Evolutionary conservation across 1,139 yeast genomes (phyloP).

Genomic region (Yamadazyma sp.): DNA sequence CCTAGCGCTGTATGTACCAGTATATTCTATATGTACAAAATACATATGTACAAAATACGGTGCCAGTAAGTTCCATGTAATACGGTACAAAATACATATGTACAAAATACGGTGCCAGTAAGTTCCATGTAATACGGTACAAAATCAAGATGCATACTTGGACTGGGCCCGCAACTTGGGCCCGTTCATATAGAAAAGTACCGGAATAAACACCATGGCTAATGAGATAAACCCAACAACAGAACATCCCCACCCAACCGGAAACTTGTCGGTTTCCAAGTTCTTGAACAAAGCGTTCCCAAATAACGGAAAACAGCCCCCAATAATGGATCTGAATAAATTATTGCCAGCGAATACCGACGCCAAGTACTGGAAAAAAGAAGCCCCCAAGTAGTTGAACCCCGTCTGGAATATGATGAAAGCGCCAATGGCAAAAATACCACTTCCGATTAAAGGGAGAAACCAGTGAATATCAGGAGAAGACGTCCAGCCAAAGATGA

Average conservation of each 20-base stretch:
- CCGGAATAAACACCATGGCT: slow-evolving; percentile 66
- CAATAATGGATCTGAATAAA: slow-evolving; percentile 27
- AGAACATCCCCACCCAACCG: slow-evolving; percentile 67
- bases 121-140: background rate
- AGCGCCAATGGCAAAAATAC: slow-evolving; percentile 28
- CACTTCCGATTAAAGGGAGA: slow-evolving; percentile 31
- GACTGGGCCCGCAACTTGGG: slow-evolving; percentile 44
- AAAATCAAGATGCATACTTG: slow-evolving; percentile 32
- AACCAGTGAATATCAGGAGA: slow-evolving; percentile 31
- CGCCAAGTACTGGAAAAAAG: slow-evolving; percentile 44
- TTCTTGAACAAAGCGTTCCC: slow-evolving; percentile 47
- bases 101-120: no score
- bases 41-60: no score
- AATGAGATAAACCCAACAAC: slow-evolving; percentile 56
- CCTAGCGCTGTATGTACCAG: no score
- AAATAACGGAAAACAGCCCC: slow-evolving; percentile 34
- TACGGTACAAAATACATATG: no score
- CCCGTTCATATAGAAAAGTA: slow-evolving; percentile 35
- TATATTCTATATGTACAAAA: no score
- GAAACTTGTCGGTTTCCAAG: slow-evolving; percentile 29
- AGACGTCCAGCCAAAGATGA: slow-evolving; percentile 35
- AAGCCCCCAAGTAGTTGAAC: slow-evolving; percentile 59
- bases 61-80: no score
- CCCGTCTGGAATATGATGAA: slow-evolving; percentile 31
- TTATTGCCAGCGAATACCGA: slow-evolving; percentile 34